A percentile compares a stretch with the other conserved stretches of the same genome.
Evolutionary conservation across 2,329 filamentous ascomycete genomes (phyloP).

Genomic region (Sporothrix inflata): DNA sequence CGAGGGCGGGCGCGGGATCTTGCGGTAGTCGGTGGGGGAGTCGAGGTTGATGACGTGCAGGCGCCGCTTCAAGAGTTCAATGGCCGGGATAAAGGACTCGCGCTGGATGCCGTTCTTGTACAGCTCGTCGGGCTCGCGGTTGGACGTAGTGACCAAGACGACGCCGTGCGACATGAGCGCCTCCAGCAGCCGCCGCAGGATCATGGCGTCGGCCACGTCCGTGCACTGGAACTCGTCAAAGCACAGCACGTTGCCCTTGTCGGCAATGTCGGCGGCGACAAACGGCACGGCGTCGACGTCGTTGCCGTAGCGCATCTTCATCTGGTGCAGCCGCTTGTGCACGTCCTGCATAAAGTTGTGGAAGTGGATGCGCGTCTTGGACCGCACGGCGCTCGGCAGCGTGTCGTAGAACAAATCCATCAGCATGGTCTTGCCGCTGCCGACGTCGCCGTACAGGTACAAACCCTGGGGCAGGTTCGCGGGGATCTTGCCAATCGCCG

Average conservation of each 20-base stretch:
- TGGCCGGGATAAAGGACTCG: conserved; percentile 92
- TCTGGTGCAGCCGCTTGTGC: conserved; percentile 84
- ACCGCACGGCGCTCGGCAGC: conserved; percentile 74
- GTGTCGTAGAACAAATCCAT: conserved; percentile 99
- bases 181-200: conserved; percentile 79
- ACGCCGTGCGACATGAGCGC: conserved; percentile 95
- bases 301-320: conserved; percentile 86
- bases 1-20: conserved; percentile 88
- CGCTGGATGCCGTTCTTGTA: conserved; percentile 99
- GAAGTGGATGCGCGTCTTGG: conserved; percentile 94
- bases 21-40: conserved; percentile 94
- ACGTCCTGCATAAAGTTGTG: conserved; percentile 99
- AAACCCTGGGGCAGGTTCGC: conserved; percentile 80
- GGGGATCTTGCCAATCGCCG: conserved; percentile 60
- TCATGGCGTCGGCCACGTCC: conserved; percentile 98
- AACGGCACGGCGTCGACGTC: conserved; percentile 90
- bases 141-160: conserved; percentile 92
- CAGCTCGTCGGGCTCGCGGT: conserved; percentile 92
- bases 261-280: conserved; percentile 91
- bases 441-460: conserved; percentile 96
- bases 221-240: conserved; percentile 99
- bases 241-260: conserved; percentile 82
- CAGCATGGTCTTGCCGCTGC: conserved; percentile 98
- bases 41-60: conserved; percentile 93
- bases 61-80: conserved; percentile 82